A percentile compares a stretch with the other conserved stretches of the same genome.
Conservation (phyloP, 1,284 basidiomycete species). For the Psilocybe mexicana region DNA sequence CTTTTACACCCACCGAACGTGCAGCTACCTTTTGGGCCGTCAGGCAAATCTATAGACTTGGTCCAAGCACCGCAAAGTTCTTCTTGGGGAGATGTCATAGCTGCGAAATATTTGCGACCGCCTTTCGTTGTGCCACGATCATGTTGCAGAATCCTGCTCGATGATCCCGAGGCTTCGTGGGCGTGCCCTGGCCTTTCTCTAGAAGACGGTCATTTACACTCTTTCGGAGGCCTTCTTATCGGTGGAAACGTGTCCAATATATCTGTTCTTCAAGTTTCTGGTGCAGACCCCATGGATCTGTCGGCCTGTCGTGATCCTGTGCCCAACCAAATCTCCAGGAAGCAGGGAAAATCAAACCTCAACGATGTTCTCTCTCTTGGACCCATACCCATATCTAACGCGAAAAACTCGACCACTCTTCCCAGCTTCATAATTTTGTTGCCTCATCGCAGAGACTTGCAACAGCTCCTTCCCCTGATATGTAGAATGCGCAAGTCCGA, state of each 20-base stretch:
- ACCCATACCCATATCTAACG: not conserved
- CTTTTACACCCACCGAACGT: conserved; percentile 17
- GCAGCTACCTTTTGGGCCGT: conserved; percentile 14
- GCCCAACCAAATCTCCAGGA: not conserved
- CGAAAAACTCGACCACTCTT: not conserved
- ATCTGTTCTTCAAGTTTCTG: not conserved
- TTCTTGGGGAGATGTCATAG: conserved; percentile 22
- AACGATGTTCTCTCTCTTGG: not conserved
- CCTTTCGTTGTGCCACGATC: conserved; percentile 51
- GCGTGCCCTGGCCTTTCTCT: conserved; percentile 39
- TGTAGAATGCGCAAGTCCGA: conserved; percentile 44
- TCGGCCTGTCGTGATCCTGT: not conserved
- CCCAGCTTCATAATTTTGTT: conserved; percentile 35
- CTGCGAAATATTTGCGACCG: conserved; percentile 53
- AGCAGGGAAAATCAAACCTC: not conserved
- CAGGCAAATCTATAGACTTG: conserved; percentile 1
- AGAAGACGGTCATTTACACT: conserved; percentile 9
- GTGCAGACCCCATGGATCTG: not conserved
- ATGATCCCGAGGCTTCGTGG: conserved; percentile 39
- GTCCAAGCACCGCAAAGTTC: not conserved
- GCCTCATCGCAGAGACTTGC: conserved; percentile 42
- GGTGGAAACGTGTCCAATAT: not conserved
- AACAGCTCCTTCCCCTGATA: conserved; percentile 39
- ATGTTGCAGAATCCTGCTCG: not conserved
- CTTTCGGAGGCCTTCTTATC: conserved; percentile 7